These are phyloP conservation scores for Globisporangium polare DNA, from an alignment of 352 stramenopile genomes.

Conservation along the genomic window DNA sequence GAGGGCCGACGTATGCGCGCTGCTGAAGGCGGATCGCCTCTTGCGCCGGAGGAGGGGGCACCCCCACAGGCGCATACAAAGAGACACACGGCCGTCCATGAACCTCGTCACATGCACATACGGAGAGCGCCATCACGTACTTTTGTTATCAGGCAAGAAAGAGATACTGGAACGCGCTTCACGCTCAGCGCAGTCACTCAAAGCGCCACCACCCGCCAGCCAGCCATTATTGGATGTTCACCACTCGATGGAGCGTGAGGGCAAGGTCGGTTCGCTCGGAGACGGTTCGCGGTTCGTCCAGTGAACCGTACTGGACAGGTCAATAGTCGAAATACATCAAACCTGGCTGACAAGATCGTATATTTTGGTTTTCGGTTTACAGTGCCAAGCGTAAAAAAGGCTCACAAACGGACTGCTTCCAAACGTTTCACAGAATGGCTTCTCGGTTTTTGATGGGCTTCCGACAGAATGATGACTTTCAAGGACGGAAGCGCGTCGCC, in stretches of 20 bases:
- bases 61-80: background rate
- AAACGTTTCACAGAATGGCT: too few relatives aligned
- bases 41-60: background rate
- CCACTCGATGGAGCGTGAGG: background rate
- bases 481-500: too few relatives aligned
- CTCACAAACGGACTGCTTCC: background rate
- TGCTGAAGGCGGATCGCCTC: background rate
- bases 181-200: background rate
- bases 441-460: too few relatives aligned
- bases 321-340: background rate
- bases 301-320: background rate
- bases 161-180: conserved; percentile 52
- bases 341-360: too few relatives aligned
- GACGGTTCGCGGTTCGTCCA: background rate
- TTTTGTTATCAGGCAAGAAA: conserved; percentile 87
- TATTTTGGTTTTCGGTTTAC: background rate
- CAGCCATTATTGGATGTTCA: conserved; percentile 31
- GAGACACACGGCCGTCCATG: background rate
- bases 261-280: too few relatives aligned
- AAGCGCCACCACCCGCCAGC: conserved; percentile 1
- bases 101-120: background rate
- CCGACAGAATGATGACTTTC: too few relatives aligned
- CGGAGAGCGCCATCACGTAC: conserved; percentile 33
- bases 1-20: background rate
- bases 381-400: background rate